Conservation (phyloP, 768 basidiomycete genomes). For the Boletus subparvulus region DNA sequence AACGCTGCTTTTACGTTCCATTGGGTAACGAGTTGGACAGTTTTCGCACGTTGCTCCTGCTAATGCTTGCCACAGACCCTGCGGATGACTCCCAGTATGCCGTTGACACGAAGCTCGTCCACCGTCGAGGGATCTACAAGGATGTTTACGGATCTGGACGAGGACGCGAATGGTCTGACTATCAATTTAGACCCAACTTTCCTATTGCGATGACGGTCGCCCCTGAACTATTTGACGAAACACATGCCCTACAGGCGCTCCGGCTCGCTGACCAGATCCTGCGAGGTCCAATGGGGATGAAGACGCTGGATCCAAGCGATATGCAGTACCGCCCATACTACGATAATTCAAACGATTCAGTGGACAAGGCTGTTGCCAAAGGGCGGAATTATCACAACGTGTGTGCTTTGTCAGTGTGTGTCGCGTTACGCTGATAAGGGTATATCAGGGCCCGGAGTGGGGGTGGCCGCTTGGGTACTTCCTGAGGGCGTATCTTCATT, state of each 20-base stretch:
- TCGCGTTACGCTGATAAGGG: constrained; percentile 14
- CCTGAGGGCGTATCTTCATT: constrained; percentile 87
- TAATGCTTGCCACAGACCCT: constrained; percentile 49
- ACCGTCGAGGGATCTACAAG: constrained; percentile 96
- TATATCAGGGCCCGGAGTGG: constrained; percentile 82
- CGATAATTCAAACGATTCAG: constrained; percentile 90
- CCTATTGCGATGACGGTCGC: constrained; percentile 97
- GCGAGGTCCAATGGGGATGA: constrained; percentile 92
- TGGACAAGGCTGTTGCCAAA: constrained; percentile 83
- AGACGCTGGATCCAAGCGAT: constrained; percentile 87
- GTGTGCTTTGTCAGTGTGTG: constrained; percentile 18
- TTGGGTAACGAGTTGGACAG: constrained; percentile 43
- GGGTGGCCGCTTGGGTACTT: constrained; percentile 96
- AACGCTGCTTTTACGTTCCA: constrained; percentile 89
- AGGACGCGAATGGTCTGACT: constrained; percentile 94
- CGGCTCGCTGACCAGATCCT: constrained; percentile 78
- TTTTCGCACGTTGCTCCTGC: neutral
- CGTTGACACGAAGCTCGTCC: constrained; percentile 67
- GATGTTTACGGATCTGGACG: constrained; percentile 90
- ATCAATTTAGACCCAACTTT: constrained; percentile 92
- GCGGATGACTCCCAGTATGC: constrained; percentile 68
- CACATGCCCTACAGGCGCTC: constrained; percentile 78
- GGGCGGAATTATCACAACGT: constrained; percentile 95
- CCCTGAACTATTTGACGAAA: constrained; percentile 85
- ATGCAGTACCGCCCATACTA: constrained; percentile 88